A percentile compares a stretch with the other conserved stretches of the same genome.
phyloP scores from a whole-genome alignment of 805 yeast genomes.

The Lipomyces yamanashiensis region DNA sequence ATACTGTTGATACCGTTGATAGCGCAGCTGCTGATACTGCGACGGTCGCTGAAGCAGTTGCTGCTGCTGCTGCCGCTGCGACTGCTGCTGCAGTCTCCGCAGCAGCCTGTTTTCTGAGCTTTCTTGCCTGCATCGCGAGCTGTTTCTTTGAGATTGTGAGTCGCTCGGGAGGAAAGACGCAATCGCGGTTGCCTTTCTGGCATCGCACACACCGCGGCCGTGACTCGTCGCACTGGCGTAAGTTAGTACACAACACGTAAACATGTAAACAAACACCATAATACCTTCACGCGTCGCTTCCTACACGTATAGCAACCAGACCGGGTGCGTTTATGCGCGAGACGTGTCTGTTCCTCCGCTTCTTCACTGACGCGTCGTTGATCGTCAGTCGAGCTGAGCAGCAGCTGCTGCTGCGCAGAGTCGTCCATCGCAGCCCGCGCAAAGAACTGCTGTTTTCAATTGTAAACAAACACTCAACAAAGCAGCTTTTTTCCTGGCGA shows the following conservation, averaged over 20 bases:
- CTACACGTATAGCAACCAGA: constrained; percentile 36
- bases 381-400: background rate
- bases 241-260: constrained; percentile 2
- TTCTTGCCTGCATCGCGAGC: constrained; percentile 21
- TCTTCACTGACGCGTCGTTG: background rate
- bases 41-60: background rate
- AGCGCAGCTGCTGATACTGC: background rate
- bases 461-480: too few species aligned
- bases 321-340: constrained; percentile 28
- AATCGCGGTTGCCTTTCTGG: constrained; percentile 32
- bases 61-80: constrained; percentile 2
- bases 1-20: background rate
- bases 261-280: background rate
- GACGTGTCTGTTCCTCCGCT: constrained; percentile 3
- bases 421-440: background rate
- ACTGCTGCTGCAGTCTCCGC: too few species aligned
- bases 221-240: constrained; percentile 30
- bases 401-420: background rate
- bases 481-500: too few species aligned
- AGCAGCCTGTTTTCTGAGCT: constrained; percentile 19
- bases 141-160: constrained; percentile 25
- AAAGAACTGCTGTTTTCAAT: too few species aligned
- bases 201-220: constrained; percentile 31
- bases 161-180: constrained; percentile 29
- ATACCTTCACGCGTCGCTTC: constrained; percentile 33